Percentiles rank a stretch among this genome's conserved stretches.
phyloP scores from a whole-genome alignment of 2,329 filamentous ascomycete species.

The Coniosporium tulheliwenetii region DNA sequence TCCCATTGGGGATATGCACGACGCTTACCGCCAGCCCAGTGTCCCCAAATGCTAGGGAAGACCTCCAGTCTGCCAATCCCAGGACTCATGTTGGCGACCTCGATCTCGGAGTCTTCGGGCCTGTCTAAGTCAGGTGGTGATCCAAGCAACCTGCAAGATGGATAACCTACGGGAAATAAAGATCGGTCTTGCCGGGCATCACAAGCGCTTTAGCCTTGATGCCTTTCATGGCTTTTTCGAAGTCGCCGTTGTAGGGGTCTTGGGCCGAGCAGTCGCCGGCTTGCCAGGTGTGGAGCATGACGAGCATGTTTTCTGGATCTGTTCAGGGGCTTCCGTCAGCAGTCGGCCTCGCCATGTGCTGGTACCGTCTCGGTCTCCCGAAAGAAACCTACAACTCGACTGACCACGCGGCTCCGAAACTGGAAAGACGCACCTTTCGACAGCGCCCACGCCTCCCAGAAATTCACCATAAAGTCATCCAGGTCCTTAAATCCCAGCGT shows the following conservation, averaged over 20 bases:
- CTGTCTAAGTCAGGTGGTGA: slow-evolving; percentile 19
- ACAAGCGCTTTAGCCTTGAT: slow-evolving; percentile 63
- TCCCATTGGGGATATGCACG: neutral
- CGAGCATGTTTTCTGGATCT: slow-evolving; percentile 60
- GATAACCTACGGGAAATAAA: slow-evolving; percentile 55
- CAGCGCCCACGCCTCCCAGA: slow-evolving; percentile 63
- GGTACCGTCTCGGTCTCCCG: slow-evolving; percentile 1
- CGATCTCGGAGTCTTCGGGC: slow-evolving; percentile 62
- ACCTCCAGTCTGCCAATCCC: slow-evolving; percentile 39
- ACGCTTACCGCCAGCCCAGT: slow-evolving; percentile 34
- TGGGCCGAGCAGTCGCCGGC: slow-evolving; percentile 54
- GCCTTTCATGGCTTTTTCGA: slow-evolving; percentile 43
- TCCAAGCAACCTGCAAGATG: neutral
- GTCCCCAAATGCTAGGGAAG: slow-evolving; percentile 50
- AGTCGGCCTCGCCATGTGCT: too few species aligned
- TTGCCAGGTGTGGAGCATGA: slow-evolving; percentile 70
- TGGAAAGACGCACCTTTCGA: slow-evolving; percentile 36
- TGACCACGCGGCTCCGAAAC: too few species aligned
- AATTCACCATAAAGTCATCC: slow-evolving; percentile 58
- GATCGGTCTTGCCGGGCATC: slow-evolving; percentile 55
- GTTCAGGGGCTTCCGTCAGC: neutral
- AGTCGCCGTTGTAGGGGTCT: slow-evolving; percentile 50
- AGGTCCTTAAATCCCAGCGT: slow-evolving; percentile 48
- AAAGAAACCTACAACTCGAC: neutral
- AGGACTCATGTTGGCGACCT: slow-evolving; percentile 47